These are phyloP conservation scores for Arctostaphylos glauca DNA, from an alignment of 148 eudicot genomes.

Conservation along the genomic window DNA sequence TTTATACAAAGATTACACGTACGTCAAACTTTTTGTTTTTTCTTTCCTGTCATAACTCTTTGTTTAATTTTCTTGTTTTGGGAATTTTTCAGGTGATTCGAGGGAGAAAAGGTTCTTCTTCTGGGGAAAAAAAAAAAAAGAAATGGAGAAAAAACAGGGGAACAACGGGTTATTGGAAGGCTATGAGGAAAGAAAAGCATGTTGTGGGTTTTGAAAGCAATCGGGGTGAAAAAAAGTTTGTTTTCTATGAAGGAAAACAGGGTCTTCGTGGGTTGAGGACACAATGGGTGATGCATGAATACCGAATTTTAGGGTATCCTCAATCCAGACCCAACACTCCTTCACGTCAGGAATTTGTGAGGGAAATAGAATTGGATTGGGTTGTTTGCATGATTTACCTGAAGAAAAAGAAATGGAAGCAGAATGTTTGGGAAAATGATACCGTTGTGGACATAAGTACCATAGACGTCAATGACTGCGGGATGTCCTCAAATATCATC, in stretches of 20 bases:
- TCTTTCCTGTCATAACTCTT: not conserved
- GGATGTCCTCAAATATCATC: constrained; percentile 30
- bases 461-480: constrained; percentile 9
- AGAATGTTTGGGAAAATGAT: not conserved
- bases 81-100: constrained; percentile 35
- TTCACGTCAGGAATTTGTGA: not conserved
- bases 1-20: no score
- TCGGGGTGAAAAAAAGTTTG: constrained; percentile 42
- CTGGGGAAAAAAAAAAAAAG: constrained; percentile 23
- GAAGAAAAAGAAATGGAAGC: constrained; percentile 24
- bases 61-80: not conserved
- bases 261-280: constrained; percentile 19
- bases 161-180: constrained; percentile 49
- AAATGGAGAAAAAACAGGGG: constrained; percentile 15
- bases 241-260: constrained; percentile 28
- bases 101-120: constrained; percentile 55
- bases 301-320: not conserved
- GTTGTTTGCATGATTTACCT: not conserved
- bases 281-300: constrained; percentile 35
- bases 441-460: constrained; percentile 17
- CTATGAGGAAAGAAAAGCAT: constrained; percentile 28
- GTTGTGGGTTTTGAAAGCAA: constrained; percentile 20
- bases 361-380: not conserved
- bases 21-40: no score
- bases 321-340: not conserved